These are phyloP conservation scores for Pseudonitzschia multistriata DNA, from an alignment of 108 stramenopile species.

Conservation along the genomic window DNA sequence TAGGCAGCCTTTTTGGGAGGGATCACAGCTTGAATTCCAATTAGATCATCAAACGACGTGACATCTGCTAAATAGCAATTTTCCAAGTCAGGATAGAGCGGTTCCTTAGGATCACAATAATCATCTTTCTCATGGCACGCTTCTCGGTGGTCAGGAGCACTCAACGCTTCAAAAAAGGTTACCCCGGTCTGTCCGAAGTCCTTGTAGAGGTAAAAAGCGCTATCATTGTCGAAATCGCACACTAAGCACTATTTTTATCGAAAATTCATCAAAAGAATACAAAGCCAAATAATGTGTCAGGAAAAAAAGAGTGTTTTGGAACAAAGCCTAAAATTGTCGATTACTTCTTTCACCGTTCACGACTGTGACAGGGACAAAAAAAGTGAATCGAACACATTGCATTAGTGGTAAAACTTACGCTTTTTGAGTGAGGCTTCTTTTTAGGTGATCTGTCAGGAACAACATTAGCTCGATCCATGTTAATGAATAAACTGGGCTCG, in stretches of 20 bases:
- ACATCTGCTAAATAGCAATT: conserved; percentile 6
- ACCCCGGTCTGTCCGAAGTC: neutral
- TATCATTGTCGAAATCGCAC: conserved; percentile 4
- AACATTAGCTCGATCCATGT: neutral
- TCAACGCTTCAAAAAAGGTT: conserved; percentile 16
- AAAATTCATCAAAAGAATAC: too few relatives aligned
- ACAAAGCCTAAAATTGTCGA: neutral
- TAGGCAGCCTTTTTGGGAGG: conserved; percentile 8
- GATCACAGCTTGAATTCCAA: conserved; percentile 11
- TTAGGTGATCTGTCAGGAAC: too few relatives aligned
- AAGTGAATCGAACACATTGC: neutral
- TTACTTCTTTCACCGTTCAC: too few relatives aligned
- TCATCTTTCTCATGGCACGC: neutral
- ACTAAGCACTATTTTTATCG: neutral
- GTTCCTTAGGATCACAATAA: neutral
- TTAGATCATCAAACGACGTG: conserved; percentile 7
- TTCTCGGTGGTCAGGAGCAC: conserved; percentile 1
- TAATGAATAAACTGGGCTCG: neutral
- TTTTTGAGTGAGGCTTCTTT: neutral
- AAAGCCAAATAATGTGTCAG: too few relatives aligned
- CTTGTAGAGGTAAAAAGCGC: conserved; percentile 12
- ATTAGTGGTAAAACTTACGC: neutral
- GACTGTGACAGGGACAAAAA: too few relatives aligned
- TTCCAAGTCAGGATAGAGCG: conserved; percentile 10
- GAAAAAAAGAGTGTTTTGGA: too few relatives aligned